Evolutionary conservation across 768 basidiomycete species (phyloP), one percentile per base, ranked within the genome.

Genomic region (Lactarius hengduanensis): DNA sequence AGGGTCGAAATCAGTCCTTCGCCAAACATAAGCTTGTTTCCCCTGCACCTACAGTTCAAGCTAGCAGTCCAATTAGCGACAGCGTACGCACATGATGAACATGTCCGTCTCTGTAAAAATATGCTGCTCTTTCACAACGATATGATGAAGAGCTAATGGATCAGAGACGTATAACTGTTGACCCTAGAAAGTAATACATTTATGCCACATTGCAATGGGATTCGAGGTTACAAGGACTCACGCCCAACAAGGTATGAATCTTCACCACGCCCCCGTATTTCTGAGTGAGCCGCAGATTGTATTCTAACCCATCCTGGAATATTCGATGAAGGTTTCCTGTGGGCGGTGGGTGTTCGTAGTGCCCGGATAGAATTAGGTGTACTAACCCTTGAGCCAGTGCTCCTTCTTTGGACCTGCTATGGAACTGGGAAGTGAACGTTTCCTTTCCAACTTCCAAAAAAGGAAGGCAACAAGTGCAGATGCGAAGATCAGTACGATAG

Each of bases 1-100:
- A 78, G 73, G 30, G 80, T 80, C 0, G 76, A 75, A 22, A 78
- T 72, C 3, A 80, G 73, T 40, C 79, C 77, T 16, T 72, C 69
- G 20, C 80, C 80, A 40, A 81, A 80, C 56, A 77, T 75, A 13
- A 78, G 43, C 54, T 69, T 57, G 43, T 64, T 58, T 5, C 6
- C 28, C 36, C 63, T 57, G 40, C 16, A 22, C 34, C 40, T 11
- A 26, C 20, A 11, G 13, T 18, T 50, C n/a, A 15, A 30, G 8
- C 28, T 59, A 4, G 11, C 16, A 50, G 45, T 38, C 4, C 26
- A 64, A 36, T 9, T n/a, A 22, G 34, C 58, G 54, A 40, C 16
- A 36, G 32, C 59, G 10, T 28, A 43, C 63, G 36, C 11, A 64
- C 63, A 40, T 56, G 47, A 59, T 70, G 59, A 69, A 69, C 32